These are phyloP conservation scores for Picea mariana DNA, from an alignment of 83 land plant species.

Conservation along the genomic window DNA sequence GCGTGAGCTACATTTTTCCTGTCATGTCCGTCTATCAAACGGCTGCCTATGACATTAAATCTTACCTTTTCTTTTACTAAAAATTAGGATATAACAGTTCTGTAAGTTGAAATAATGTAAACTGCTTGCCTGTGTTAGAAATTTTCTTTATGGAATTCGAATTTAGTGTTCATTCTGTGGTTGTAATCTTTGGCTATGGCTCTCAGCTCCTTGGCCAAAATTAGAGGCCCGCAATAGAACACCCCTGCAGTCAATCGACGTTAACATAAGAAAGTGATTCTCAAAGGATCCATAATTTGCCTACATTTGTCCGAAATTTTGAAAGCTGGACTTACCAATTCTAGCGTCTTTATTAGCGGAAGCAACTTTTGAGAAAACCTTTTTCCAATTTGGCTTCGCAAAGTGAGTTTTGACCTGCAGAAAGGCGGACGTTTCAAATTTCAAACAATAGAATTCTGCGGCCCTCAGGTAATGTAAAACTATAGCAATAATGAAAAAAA, in stretches of 20 bases:
- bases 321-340: constrained; percentile 45
- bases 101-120: too few relatives aligned
- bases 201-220: constrained; percentile 47
- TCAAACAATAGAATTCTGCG: neutral
- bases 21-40: too few relatives aligned
- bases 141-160: constrained; percentile 78
- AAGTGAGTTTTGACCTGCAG: constrained; percentile 79
- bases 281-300: neutral
- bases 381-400: constrained; percentile 84
- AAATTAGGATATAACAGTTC: too few relatives aligned
- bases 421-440: neutral
- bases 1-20: too few relatives aligned
- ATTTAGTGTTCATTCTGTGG: constrained; percentile 40
- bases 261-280: neutral
- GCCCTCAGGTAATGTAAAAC: neutral
- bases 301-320: neutral
- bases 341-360: constrained; percentile 39
- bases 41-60: too few relatives aligned
- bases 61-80: too few relatives aligned
- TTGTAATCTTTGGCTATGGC: constrained; percentile 58
- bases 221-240: constrained; percentile 68
- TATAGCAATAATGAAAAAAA: neutral
- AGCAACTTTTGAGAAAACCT: constrained; percentile 61
- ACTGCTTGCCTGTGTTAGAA: constrained; percentile 22
- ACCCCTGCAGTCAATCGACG: constrained; percentile 45